phyloP scores from a whole-genome alignment of 306 rosid species.

The Ceratonia siliqua region DNA sequence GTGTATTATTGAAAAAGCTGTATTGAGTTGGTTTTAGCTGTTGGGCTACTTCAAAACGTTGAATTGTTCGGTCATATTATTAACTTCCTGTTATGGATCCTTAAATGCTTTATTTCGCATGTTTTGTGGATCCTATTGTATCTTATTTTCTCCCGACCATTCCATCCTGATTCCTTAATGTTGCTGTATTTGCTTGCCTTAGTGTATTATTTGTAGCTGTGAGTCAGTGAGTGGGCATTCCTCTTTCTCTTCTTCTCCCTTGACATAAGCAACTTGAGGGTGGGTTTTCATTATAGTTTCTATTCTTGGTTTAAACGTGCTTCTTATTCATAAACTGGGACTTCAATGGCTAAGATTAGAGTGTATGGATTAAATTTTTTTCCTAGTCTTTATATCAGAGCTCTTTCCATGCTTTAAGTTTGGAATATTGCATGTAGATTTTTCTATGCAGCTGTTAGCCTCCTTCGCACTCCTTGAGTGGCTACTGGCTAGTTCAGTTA shows the following conservation, averaged over 20 bases:
- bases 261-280: background rate
- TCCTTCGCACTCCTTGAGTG: conserved; percentile 5
- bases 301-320: background rate
- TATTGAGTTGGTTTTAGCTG: conserved; percentile 31
- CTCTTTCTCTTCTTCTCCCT: background rate
- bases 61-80: conserved; percentile 16
- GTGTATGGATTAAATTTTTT: background rate
- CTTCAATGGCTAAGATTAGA: background rate
- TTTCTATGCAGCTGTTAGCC: background rate
- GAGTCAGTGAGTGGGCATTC: background rate
- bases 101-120: background rate
- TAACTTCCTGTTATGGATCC: background rate
- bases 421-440: background rate
- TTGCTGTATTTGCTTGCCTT: background rate
- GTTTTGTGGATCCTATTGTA: background rate
- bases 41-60: conserved; percentile 29
- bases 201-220: background rate
- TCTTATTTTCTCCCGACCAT: background rate
- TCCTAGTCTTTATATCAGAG: background rate
- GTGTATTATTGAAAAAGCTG: background rate
- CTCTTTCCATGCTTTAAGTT: background rate
- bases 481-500: background rate
- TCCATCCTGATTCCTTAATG: conserved; percentile 1
- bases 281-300: conserved; percentile 12
- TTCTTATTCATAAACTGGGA: background rate